A percentile compares a stretch with the other conserved stretches of the same genome.
These are phyloP conservation scores for Stachybotrys elegans DNA, from an alignment of 2,329 filamentous ascomycete species.

Conservation along the genomic window DNA sequence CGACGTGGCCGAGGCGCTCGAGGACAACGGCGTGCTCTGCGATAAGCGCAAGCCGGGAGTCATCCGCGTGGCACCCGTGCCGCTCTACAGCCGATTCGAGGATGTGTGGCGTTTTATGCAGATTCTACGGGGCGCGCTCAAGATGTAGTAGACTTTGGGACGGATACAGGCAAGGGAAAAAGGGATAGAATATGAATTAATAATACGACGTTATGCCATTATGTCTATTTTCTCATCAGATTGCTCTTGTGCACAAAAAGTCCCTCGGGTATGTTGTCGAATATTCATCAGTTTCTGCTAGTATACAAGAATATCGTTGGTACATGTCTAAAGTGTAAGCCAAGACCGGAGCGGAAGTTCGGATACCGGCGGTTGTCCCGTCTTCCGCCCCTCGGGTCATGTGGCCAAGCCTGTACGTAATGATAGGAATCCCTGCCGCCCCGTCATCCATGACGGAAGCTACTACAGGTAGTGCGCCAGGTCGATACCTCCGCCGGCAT, in stretches of 20 bases:
- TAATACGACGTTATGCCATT: too few relatives aligned
- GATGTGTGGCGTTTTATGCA: constrained; percentile 58
- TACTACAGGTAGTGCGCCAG: constrained; percentile 33
- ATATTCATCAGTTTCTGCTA: too few relatives aligned
- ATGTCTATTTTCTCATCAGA: too few relatives aligned
- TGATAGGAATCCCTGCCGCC: not conserved
- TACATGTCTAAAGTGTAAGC: too few relatives aligned
- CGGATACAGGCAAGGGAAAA: too few relatives aligned
- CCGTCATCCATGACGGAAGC: not conserved
- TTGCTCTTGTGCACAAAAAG: too few relatives aligned
- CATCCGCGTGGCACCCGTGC: constrained; percentile 76
- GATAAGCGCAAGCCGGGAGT: constrained; percentile 85
- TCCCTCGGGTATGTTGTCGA: too few relatives aligned
- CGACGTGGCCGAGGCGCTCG: constrained; percentile 56
- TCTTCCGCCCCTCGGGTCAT: not conserved
- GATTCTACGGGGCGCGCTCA: constrained; percentile 28
- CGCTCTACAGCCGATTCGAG: constrained; percentile 75
- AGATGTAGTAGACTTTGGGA: too few relatives aligned
- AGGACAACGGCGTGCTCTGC: constrained; percentile 66
- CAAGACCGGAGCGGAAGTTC: not conserved
- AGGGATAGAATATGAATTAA: too few relatives aligned
- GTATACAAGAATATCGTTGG: too few relatives aligned
- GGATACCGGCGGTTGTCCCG: not conserved
- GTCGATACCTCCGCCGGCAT: constrained; percentile 48
- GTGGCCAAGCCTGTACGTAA: too few relatives aligned